Conservation (phyloP, 2,329 filamentous ascomycete genomes). For the Calonectria pseudoturangicola region DNA sequence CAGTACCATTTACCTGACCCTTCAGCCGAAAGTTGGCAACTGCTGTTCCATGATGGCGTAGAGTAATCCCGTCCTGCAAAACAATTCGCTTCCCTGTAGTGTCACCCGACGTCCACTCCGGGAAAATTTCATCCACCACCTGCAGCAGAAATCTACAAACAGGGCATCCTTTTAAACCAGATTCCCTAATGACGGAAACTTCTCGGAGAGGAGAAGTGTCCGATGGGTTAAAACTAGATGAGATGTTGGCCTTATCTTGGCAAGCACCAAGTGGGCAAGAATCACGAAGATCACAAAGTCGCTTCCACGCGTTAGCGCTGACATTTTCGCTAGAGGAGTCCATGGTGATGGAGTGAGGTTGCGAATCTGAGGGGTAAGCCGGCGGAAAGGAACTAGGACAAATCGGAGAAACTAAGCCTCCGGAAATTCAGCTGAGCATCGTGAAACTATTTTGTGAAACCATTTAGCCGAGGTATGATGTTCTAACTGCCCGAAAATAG, state of each 20-base stretch:
- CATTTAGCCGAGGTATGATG: background rate
- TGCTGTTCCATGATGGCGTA: background rate
- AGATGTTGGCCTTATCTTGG: background rate
- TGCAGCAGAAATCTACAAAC: slow-evolving; percentile 19
- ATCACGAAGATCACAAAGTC: background rate
- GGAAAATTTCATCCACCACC: slow-evolving; percentile 15
- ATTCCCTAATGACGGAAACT: slow-evolving; percentile 8
- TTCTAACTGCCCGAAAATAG: too few relatives aligned
- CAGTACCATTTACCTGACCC: background rate
- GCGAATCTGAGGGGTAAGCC: background rate
- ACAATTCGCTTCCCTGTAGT: slow-evolving; percentile 5
- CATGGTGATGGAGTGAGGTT: slow-evolving; percentile 56
- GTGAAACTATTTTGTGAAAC: background rate
- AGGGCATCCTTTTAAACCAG: slow-evolving; percentile 4
- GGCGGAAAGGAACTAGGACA: background rate
- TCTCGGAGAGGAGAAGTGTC: slow-evolving; percentile 5
- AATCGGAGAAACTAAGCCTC: slow-evolving; percentile 4
- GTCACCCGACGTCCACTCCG: slow-evolving; percentile 9
- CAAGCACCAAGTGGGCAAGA: background rate
- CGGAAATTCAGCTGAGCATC: background rate
- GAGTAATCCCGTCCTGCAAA: background rate
- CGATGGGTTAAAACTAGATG: background rate
- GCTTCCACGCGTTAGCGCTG: background rate
- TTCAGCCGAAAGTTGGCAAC: slow-evolving; percentile 2
- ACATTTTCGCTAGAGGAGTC: background rate